A percentile compares a stretch with the other conserved stretches of the same genome.
Conservation (phyloP, 306 rosid species). For the Inga oerstediana region DNA sequence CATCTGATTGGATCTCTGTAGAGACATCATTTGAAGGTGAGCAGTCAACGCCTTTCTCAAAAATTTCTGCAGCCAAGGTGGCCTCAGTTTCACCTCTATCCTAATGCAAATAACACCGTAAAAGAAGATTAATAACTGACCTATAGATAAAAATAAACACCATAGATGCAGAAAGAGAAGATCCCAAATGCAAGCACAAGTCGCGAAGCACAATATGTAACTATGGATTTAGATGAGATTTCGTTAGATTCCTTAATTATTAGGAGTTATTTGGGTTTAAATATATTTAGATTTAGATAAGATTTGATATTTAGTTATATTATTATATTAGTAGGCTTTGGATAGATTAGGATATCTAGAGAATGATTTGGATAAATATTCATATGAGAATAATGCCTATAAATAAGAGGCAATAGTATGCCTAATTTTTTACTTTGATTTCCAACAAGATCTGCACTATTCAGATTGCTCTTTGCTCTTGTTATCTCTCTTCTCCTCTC, state of each 20-base stretch:
- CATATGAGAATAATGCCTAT: background rate
- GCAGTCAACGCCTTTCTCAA: constrained; percentile 32
- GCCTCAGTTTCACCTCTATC: constrained; percentile 53
- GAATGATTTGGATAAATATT: no score
- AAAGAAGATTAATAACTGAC: constrained; percentile 27
- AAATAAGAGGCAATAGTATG: background rate
- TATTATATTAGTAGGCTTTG: background rate
- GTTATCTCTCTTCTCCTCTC: background rate
- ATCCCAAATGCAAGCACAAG: background rate
- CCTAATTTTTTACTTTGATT: background rate
- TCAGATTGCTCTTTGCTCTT: background rate
- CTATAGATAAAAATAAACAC: constrained; percentile 20
- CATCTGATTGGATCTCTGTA: constrained; percentile 34
- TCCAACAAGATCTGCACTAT: background rate
- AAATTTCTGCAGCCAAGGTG: constrained; percentile 23
- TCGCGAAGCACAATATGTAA: background rate
- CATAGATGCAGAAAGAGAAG: background rate
- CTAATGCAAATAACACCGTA: constrained; percentile 49
- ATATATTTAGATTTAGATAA: background rate
- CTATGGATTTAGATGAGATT: background rate
- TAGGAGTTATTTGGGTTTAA: background rate
- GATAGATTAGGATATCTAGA: background rate
- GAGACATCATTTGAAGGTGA: constrained; percentile 49
- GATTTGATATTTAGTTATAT: background rate
- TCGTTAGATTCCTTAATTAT: background rate